These are phyloP conservation scores for Lizonia empirigonia DNA, from an alignment of 2,329 filamentous ascomycete species.

Conservation along the genomic window DNA sequence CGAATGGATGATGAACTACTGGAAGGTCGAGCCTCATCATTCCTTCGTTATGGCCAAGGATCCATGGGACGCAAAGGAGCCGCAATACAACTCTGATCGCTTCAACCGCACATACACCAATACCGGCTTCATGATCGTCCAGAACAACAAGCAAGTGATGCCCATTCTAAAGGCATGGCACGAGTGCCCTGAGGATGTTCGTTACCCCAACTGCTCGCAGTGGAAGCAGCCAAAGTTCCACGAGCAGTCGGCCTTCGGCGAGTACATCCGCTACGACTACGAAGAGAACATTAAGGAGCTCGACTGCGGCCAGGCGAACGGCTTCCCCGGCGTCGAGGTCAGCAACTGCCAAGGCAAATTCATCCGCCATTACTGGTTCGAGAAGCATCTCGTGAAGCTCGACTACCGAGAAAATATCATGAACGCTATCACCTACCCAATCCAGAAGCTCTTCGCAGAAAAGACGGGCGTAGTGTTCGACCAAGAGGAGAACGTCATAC, in stretches of 20 bases:
- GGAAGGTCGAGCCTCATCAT: constrained; percentile 52
- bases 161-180: constrained; percentile 59
- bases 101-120: constrained; percentile 54
- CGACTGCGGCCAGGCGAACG: constrained; percentile 47
- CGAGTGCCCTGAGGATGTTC: constrained; percentile 45
- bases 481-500: constrained; percentile 40
- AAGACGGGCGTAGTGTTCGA: constrained; percentile 37
- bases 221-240: constrained; percentile 48
- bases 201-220: constrained; percentile 45
- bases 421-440: constrained; percentile 45
- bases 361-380: constrained; percentile 48
- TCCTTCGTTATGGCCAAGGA: constrained; percentile 55
- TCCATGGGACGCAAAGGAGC: constrained; percentile 44
- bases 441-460: constrained; percentile 44
- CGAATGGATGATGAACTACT: constrained; percentile 59
- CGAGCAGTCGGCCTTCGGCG: constrained; percentile 49
- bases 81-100: constrained; percentile 50
- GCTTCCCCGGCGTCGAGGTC: constrained; percentile 43
- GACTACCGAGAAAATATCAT: constrained; percentile 46
- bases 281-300: constrained; percentile 47
- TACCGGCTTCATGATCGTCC: constrained; percentile 61
- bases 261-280: constrained; percentile 49
- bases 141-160: constrained; percentile 57
- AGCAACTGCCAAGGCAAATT: constrained; percentile 47
- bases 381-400: constrained; percentile 41